Base-by-base conservation (phyloP, 2,329 filamentous ascomycete genomes). In the Aphanocladium album region DNA sequence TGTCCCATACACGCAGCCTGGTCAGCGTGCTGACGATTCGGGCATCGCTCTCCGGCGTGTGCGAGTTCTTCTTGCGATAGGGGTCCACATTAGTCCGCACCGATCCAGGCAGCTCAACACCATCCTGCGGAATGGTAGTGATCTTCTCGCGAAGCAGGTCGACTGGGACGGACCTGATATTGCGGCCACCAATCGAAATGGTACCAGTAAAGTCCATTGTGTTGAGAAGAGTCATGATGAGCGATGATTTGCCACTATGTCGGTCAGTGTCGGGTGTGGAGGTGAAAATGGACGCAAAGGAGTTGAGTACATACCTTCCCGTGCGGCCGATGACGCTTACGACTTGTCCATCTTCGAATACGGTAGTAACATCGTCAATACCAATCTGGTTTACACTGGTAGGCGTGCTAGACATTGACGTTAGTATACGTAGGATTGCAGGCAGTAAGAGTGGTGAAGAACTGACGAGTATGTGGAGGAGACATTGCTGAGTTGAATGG, bases 381-480 rank as follows among this genome's bases (percentile, higher is more conserved):
- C 64, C 21, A 52, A 33, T 2, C 57, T 59, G 7, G 57, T 56
- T 7, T 46, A 63, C 2, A 76, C 71, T 1, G 76, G 77, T 39
- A 80, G 71, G 4, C 65, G 73, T 2, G 55, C 61, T 4, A 58
- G 47, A 2, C 49, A 53, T 5, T 61, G 5, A 12, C 9, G 50
- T 53, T 9, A 53, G 50, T 37, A 37, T n/a, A 12, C 5, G 3
- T 19, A 16, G 6, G 9, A 19, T 14, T 53, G 8, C 2, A 5
- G 11, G 14, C 30, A 39, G n/a, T n/a, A 30, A 51, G 17, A 33
- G 33, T 11, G 2, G 16, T 8, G 23, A 11, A n/a, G 16, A 54
- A 46, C 66, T 33, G 55, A 67, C 69, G 62, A 66, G 21, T 73
- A 72, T 0, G 67, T 62, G 1, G 70, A 70, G 1, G 63, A 67